Conservation (phyloP, 2,329 filamentous ascomycete genomes). For the Fusarium globosum region DNA sequence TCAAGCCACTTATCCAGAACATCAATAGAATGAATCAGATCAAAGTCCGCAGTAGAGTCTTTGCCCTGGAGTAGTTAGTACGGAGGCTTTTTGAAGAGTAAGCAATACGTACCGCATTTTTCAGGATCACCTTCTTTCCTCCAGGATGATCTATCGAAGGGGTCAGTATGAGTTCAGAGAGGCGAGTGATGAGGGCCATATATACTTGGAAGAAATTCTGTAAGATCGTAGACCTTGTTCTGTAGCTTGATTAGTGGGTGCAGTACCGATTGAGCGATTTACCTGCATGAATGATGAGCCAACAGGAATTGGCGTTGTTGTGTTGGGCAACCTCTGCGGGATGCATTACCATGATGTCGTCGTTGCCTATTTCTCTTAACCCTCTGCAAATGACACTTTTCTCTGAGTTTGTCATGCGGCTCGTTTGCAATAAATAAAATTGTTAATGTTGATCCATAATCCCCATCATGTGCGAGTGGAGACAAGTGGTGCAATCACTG, state of each 20-base stretch:
- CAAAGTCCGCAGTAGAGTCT: constrained; percentile 19
- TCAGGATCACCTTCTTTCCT: constrained; percentile 25
- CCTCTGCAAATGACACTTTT: neutral
- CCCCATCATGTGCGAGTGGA: constrained; percentile 7
- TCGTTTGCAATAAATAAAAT: neutral
- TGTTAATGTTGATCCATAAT: neutral
- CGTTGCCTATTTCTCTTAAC: neutral
- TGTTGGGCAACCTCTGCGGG: constrained; percentile 15
- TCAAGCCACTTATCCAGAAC: constrained; percentile 25
- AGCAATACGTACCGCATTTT: constrained; percentile 1
- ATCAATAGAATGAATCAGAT: constrained; percentile 23
- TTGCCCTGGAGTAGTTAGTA: neutral
- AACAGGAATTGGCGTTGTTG: constrained; percentile 21
- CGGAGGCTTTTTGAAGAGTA: fast-evolving
- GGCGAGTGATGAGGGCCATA: fast-evolving
- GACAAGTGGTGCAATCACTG: constrained; percentile 1
- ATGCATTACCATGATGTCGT: constrained; percentile 2
- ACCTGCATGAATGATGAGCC: constrained; percentile 27
- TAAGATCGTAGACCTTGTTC: constrained; percentile 29
- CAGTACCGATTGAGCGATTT: neutral
- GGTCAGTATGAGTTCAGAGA: neutral
- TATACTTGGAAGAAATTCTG: constrained; percentile 21
- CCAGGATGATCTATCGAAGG: constrained; percentile 3
- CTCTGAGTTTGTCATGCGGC: neutral
- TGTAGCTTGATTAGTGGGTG: neutral